These are phyloP conservation scores for Dactylellina haptotyla DNA, from an alignment of 2,329 filamentous ascomycete species.

Conservation along the genomic window DNA sequence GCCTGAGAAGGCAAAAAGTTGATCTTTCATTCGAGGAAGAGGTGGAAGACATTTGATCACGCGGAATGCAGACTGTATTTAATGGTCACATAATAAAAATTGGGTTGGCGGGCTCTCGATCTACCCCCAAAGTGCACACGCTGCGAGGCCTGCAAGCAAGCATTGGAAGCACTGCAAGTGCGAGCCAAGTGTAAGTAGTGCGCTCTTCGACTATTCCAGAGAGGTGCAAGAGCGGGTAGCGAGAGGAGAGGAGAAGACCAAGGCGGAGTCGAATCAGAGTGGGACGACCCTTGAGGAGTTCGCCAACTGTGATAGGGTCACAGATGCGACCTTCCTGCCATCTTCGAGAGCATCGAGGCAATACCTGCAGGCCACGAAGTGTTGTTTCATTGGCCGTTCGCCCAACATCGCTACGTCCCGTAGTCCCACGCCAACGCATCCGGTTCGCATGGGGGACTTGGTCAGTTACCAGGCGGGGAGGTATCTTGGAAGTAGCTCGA, in stretches of 20 bases:
- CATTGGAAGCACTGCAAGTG: too few relatives aligned
- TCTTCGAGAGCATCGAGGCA: slow-evolving; percentile 50
- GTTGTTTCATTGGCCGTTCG: slow-evolving; percentile 51
- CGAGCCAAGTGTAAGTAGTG: not conserved
- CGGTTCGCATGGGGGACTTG: slow-evolving; percentile 12
- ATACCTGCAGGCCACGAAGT: slow-evolving; percentile 55
- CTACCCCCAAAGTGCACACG: slow-evolving; percentile 8
- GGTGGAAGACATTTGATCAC: slow-evolving; percentile 47
- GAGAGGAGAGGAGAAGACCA: slow-evolving; percentile 32
- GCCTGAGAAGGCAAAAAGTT: slow-evolving; percentile 50
- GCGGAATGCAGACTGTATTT: slow-evolving; percentile 54
- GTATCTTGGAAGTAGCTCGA: slow-evolving; percentile 22
- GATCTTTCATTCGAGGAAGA: slow-evolving; percentile 54
- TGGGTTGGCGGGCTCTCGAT: not conserved
- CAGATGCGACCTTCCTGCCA: slow-evolving; percentile 41
- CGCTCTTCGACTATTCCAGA: not conserved
- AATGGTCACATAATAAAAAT: slow-evolving; percentile 53
- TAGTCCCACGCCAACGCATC: slow-evolving; percentile 53
- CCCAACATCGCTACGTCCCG: slow-evolving; percentile 53
- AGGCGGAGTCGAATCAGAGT: slow-evolving; percentile 54
- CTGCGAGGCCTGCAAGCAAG: not conserved
- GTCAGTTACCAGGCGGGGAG: slow-evolving; percentile 4
- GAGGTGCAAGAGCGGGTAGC: not conserved
- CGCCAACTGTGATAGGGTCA: slow-evolving; percentile 51
- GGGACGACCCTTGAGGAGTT: slow-evolving; percentile 53